Conservation (phyloP, 2,329 filamentous ascomycete species). For the Trichophaea hybrida region DNA sequence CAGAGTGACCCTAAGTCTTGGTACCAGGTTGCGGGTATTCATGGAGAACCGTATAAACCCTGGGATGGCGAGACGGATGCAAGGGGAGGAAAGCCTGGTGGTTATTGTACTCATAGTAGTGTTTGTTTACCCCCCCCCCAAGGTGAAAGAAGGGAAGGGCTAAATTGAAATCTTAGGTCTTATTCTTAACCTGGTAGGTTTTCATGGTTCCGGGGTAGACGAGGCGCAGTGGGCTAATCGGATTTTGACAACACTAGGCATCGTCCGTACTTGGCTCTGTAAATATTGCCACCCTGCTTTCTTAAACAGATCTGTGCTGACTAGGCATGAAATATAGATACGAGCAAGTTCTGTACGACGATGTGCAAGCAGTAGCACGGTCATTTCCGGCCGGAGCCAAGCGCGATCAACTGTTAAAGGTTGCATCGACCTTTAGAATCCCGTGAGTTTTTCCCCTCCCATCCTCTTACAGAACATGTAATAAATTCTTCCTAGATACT, state of each 20-base stretch:
- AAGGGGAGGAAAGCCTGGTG: constrained; percentile 40
- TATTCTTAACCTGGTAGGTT: not conserved
- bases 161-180: not conserved
- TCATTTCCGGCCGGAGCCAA: constrained; percentile 35
- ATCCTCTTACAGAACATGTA: not conserved
- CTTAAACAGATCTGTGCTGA: no score
- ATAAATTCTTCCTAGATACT: constrained; percentile 29
- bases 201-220: not conserved
- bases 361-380: constrained; percentile 32
- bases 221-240: not conserved
- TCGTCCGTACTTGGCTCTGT: not conserved
- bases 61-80: constrained; percentile 43
- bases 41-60: constrained; percentile 54
- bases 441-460: constrained; percentile 27
- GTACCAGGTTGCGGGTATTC: constrained; percentile 73
- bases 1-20: constrained; percentile 55
- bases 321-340: not conserved
- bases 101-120: constrained; percentile 65
- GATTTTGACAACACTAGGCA: not conserved
- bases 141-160: not conserved
- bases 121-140: constrained; percentile 31
- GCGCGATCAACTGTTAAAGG: constrained; percentile 36
- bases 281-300: not conserved
- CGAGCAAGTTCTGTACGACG: constrained; percentile 32
- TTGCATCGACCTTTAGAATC: constrained; percentile 34